Conservation (phyloP, 73 alveolate genomes). For the Symbiodinium pilosum region DNA sequence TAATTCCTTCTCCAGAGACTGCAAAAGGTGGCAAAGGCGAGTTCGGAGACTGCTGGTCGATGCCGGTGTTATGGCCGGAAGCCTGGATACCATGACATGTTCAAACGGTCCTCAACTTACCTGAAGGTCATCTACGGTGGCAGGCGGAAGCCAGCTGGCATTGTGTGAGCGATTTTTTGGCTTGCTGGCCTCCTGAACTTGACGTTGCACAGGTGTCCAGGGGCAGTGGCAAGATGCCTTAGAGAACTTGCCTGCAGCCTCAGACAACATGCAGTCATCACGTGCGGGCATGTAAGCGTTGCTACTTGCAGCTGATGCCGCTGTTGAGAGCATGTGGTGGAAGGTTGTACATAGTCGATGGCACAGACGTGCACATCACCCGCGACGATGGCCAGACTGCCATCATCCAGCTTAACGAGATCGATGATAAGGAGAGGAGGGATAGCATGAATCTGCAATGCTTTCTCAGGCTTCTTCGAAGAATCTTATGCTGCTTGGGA, state of each 20-base stretch:
- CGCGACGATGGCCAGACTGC: slow-evolving; percentile 80
- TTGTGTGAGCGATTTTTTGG: background rate
- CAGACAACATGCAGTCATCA: too few relatives aligned
- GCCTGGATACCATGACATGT: too few relatives aligned
- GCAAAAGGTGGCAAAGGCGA: slow-evolving; percentile 4
- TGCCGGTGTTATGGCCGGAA: slow-evolving; percentile 50
- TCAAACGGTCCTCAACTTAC: too few relatives aligned
- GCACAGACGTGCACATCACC: slow-evolving; percentile 86
- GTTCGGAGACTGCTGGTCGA: slow-evolving; percentile 38
- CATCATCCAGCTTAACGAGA: slow-evolving; percentile 39
- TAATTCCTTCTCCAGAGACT: slow-evolving; percentile 64
- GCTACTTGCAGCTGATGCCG: too few relatives aligned
- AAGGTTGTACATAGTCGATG: slow-evolving; percentile 75
- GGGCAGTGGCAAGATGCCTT: slow-evolving; percentile 88
- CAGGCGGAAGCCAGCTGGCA: background rate
- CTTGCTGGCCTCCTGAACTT: too few relatives aligned
- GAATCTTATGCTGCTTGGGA: too few relatives aligned
- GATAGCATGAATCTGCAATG: background rate
- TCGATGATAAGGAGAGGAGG: slow-evolving; percentile 3
- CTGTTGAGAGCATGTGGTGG: background rate
- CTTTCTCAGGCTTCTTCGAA: too few relatives aligned
- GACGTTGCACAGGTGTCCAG: slow-evolving; percentile 32
- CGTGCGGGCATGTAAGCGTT: too few relatives aligned
- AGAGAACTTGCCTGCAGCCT: slow-evolving; percentile 20
- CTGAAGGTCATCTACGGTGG: slow-evolving; percentile 57